Evolutionary conservation across 2,329 filamentous ascomycete genomes (phyloP), one percentile per base, ranked within the genome.

Genomic region (Aspergillus clavatus): DNA sequence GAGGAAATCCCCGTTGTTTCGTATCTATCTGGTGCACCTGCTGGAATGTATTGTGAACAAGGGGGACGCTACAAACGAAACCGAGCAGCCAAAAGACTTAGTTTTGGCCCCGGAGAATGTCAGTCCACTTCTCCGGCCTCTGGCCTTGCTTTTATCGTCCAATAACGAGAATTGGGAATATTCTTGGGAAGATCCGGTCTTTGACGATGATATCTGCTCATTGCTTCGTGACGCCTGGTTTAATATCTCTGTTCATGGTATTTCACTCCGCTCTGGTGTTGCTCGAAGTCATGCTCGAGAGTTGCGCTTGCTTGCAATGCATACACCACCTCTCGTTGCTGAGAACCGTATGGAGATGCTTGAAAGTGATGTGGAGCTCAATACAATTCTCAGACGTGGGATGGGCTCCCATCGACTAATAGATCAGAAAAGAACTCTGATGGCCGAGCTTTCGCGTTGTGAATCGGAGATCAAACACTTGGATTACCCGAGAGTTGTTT

Each of bases 341-440:
- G 89, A 95, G 61, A 87, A 94, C 62, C 83, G 89, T 47, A 86
- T 88, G 23, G 90, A 95, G 56, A 84, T 94, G 61, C 79, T 93
- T 7, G 93, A 98, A 67, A 96, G 90, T 63, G 93, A 97, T 54
- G 91, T 99, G 44, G 93, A 98, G 61, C 79, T 98, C 31, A 97
- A 98, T 61, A 95, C 89, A 0, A 86, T 97, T 14, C 75, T 99
- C 40, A 83, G 91, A 48, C 82, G 93, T 49, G 91, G 90, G 14
- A 87, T 89, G 74, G 88, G 82, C 52, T 80, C 83, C 23, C 82
- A 90, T 50, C 65, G 65, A 37, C 83, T 89, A 43, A 70, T 82
- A 2, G 80, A 86, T 51, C 89, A 95, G 63, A 96, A 94, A 72
- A 87, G 83, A 59, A 78, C 82, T 6, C 76, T 99, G 18, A 76